Conservation (phyloP, 306 rosid species). For the Begonia masoniana region DNA sequence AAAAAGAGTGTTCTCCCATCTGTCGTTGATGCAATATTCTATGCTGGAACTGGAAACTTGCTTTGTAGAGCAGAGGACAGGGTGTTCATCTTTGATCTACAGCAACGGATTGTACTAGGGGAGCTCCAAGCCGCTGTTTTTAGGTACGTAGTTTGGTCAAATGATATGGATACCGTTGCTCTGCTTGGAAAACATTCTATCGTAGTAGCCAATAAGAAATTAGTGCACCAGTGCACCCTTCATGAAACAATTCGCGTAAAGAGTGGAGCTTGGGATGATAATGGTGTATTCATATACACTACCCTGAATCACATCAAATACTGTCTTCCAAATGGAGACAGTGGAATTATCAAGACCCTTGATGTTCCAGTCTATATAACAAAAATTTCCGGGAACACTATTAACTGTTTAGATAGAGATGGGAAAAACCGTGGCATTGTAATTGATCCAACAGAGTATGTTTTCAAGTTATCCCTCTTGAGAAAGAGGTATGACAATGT, state of each 20-base stretch:
- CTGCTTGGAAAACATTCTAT: slow-evolving; percentile 78
- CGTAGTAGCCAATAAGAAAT: slow-evolving; percentile 63
- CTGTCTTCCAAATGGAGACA: slow-evolving; percentile 80
- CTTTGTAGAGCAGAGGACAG: slow-evolving; percentile 73
- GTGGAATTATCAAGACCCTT: slow-evolving; percentile 66
- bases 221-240: slow-evolving; percentile 80
- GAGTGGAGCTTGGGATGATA: slow-evolving; percentile 91
- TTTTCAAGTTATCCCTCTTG: slow-evolving; percentile 62
- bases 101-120: slow-evolving; percentile 59
- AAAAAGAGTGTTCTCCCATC: slow-evolving; percentile 63
- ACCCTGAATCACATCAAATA: slow-evolving; percentile 77
- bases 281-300: slow-evolving; percentile 73
- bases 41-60: slow-evolving; percentile 74
- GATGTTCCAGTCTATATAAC: slow-evolving; percentile 71
- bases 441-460: slow-evolving; percentile 67
- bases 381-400: slow-evolving; percentile 51
- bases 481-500: slow-evolving; percentile 65
- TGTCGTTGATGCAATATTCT: slow-evolving; percentile 60
- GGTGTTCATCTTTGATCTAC: slow-evolving; percentile 63
- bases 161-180: slow-evolving; percentile 73
- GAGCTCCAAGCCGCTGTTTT: slow-evolving; percentile 77
- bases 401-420: slow-evolving; percentile 77
- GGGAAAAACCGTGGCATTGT: slow-evolving; percentile 55
- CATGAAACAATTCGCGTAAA: slow-evolving; percentile 90
- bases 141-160: slow-evolving; percentile 71